Base-by-base conservation (phyloP, 176 grass and related monocot species). In the Saccharum spontaneum region DNA sequence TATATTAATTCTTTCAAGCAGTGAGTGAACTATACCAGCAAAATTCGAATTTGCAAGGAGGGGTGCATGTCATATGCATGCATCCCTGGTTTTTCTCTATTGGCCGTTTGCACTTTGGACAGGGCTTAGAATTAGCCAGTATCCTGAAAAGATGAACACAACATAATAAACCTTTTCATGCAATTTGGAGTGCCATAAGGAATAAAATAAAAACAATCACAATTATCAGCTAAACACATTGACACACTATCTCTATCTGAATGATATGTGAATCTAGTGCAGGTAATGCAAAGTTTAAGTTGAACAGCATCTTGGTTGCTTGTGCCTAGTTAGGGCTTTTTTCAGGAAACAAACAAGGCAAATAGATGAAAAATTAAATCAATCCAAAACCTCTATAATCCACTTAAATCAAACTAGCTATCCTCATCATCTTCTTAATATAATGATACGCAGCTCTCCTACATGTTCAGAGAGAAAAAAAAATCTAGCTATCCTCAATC, bases 31-130 rank as follows among this genome's bases (percentile, higher is more conserved):
- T 18, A 50, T 94, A 97, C 95, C 96, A 98, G 93, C 96, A 98
- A 68, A 98, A 98, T 64, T 98, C 93, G 54, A 95, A 98, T 89
- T 92, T 95, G 83, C 96, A 98, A 48, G 96, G 93, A 87, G 96
- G 91, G 26, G 93, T 93, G 81, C 96, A 98, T 46, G 93, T 98
- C 91, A 98, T 98, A 73, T 98, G 97, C 93, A 96, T 96, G 71
- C 97, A 99, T 48, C 97, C 97, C 79, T 96, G 93, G 41, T 99
- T 94, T 88, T 99, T 99, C 79, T 99, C 94, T 88, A 99, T 99
- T 31, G 97, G 94, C 24, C 97, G 74, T 73, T 99, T 92, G 94
- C 97, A 99, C 67, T 96, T 99, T 0, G 97, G 97, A 64, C 97
- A 99, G 37, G 97, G 97, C 82, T 99, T 99, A 26, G 97, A 96